Evolutionary conservation across 352 stramenopile species (phyloP).

Genomic region (Pythium rhizo-oryzae): DNA sequence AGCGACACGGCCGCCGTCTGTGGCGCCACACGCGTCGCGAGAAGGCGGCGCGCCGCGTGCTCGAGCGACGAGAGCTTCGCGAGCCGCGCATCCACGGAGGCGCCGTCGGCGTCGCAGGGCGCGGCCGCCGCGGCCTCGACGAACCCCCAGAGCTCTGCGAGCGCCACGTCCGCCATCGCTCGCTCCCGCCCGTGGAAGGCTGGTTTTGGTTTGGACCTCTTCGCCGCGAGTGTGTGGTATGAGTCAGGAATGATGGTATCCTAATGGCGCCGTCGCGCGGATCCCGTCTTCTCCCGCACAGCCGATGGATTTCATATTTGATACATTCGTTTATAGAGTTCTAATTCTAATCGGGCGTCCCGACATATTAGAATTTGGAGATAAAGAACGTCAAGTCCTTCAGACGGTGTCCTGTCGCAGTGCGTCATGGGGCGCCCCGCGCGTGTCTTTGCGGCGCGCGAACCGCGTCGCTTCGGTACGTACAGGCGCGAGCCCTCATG

Average conservation of each 20-base stretch:
- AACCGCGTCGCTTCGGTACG: no score
- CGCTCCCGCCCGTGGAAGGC: neutral
- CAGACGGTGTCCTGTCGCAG: no score
- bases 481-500: no score
- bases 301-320: neutral
- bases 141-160: constrained; percentile 54
- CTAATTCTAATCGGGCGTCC: no score
- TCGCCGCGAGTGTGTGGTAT: neutral
- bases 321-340: neutral
- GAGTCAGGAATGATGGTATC: constrained; percentile 14
- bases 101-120: constrained; percentile 7
- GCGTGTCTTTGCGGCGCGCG: no score
- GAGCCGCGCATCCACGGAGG: constrained; percentile 32
- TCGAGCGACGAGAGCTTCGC: constrained; percentile 26
- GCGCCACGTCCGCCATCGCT: constrained; percentile 4
- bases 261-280: neutral
- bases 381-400: no score
- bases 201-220: neutral
- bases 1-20: neutral
- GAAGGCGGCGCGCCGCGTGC: constrained; percentile 35
- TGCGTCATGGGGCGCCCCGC: no score
- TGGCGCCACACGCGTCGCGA: constrained; percentile 12
- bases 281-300: constrained; percentile 5
- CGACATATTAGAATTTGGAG: no score
- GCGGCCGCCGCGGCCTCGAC: constrained; percentile 36